Evolutionary conservation across 148 eudicot species (phyloP).

Genomic region (Euryodendron excelsum): DNA sequence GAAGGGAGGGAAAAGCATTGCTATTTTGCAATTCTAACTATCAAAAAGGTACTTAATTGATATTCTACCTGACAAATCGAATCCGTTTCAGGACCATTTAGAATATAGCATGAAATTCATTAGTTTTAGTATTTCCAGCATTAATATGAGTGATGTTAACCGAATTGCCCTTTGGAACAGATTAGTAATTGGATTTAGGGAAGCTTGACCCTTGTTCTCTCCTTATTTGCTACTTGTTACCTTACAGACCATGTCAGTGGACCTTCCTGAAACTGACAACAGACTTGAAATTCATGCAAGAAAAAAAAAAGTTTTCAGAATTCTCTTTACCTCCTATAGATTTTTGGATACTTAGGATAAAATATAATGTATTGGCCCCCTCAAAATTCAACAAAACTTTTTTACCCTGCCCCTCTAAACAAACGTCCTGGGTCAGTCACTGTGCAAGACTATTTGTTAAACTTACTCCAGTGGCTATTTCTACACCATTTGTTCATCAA

Average conservation of each 20-base stretch:
- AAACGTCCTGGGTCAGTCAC: no score
- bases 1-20: background rate
- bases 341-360: no score
- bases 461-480: slow-evolving; percentile 6
- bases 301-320: no score
- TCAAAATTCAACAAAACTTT: no score
- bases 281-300: background rate
- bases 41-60: background rate
- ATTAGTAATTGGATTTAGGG: background rate
- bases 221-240: background rate
- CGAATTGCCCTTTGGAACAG: background rate
- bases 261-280: background rate
- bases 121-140: background rate
- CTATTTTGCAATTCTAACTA: background rate
- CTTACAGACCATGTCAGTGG: background rate
- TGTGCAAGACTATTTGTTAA: background rate
- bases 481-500: background rate
- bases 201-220: background rate
- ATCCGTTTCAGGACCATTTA: background rate
- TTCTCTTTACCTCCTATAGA: no score
- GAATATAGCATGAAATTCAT: background rate
- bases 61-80: background rate
- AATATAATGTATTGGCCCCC: no score
- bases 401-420: no score
- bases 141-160: background rate